phyloP scores from a whole-genome alignment of 2,329 filamentous ascomycete genomes.

The Colletotrichum salicis region DNA sequence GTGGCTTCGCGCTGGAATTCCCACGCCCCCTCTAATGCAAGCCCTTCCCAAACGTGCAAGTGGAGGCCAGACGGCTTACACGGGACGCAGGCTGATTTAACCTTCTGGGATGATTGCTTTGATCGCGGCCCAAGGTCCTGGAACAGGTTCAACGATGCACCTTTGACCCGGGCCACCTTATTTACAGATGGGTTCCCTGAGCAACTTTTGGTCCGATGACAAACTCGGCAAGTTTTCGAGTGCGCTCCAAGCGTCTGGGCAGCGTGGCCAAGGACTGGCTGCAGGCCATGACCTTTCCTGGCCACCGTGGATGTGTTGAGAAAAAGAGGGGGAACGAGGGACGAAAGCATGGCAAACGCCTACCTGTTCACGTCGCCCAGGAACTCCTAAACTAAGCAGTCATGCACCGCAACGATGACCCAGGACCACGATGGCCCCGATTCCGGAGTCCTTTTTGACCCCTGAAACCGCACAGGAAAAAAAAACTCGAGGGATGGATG shows the following conservation, averaged over 20 bases:
- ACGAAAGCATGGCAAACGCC: slow-evolving; percentile 7
- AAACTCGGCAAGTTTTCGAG: slow-evolving; percentile 11
- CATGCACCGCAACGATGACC: slow-evolving; percentile 14
- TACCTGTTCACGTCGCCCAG: slow-evolving; percentile 7
- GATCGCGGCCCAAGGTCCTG: slow-evolving; percentile 22
- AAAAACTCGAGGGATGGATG: not conserved
- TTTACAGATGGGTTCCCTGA: slow-evolving; percentile 15
- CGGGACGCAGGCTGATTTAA: slow-evolving; percentile 24
- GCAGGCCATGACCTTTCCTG: slow-evolving; percentile 21
- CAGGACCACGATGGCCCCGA: slow-evolving; percentile 19
- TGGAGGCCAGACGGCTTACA: slow-evolving; percentile 11
- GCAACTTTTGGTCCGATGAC: slow-evolving; percentile 22
- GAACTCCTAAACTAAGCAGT: slow-evolving; percentile 6
- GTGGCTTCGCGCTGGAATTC: slow-evolving; percentile 9
- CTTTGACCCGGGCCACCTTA: slow-evolving; percentile 19
- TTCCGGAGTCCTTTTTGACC: slow-evolving; percentile 24
- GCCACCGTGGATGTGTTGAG: slow-evolving; percentile 4
- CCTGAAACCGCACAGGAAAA: slow-evolving; percentile 21
- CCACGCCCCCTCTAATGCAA: slow-evolving; percentile 5
- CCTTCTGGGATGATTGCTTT: slow-evolving; percentile 26
- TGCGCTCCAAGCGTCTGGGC: slow-evolving; percentile 15
- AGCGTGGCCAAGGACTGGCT: slow-evolving; percentile 10
- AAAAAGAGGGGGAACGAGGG: slow-evolving; percentile 7
- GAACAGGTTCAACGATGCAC: slow-evolving; percentile 24
- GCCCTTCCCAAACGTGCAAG: slow-evolving; percentile 9